These are phyloP conservation scores for Sinapis alba DNA, from an alignment of 441 rosid species.

Conservation along the genomic window DNA sequence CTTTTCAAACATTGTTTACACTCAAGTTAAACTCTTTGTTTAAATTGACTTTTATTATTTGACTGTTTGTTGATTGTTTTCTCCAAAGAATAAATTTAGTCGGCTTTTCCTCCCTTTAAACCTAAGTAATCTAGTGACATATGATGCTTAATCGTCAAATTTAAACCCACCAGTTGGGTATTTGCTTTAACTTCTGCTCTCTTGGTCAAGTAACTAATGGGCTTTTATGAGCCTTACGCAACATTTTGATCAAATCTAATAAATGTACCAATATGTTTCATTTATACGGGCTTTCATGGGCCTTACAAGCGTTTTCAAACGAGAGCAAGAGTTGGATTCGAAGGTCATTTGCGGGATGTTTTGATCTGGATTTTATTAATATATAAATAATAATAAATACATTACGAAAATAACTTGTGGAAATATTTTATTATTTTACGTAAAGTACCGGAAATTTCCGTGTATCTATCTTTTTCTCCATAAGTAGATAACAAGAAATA, in stretches of 20 bases:
- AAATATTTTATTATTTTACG: not conserved
- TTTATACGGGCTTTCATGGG: conserved; percentile 14
- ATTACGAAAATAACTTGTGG: not conserved
- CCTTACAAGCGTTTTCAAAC: conserved; percentile 11
- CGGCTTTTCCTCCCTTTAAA: conserved; percentile 24
- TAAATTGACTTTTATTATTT: not conserved
- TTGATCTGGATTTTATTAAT: conserved; percentile 2
- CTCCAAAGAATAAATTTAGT: conserved; percentile 1
- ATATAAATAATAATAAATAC: not conserved
- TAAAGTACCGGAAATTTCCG: not conserved
- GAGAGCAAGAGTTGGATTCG: not conserved
- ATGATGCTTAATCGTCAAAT: conserved; percentile 11
- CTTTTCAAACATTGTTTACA: conserved; percentile 26
- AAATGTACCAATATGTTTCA: not conserved
- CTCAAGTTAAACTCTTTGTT: conserved; percentile 26
- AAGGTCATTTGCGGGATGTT: not conserved
- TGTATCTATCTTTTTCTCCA: not conserved
- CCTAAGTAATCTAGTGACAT: conserved; percentile 17
- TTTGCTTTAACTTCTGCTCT: not conserved
- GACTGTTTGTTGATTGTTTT: not conserved
- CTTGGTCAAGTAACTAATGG: not conserved
- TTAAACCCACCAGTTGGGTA: conserved; percentile 11
- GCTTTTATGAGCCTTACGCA: not conserved
- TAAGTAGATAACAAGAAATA: conserved; percentile 37
- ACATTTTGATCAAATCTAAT: not conserved